phyloP scores from a whole-genome alignment of 73 alveolate species.

The Halteria grandinella region DNA sequence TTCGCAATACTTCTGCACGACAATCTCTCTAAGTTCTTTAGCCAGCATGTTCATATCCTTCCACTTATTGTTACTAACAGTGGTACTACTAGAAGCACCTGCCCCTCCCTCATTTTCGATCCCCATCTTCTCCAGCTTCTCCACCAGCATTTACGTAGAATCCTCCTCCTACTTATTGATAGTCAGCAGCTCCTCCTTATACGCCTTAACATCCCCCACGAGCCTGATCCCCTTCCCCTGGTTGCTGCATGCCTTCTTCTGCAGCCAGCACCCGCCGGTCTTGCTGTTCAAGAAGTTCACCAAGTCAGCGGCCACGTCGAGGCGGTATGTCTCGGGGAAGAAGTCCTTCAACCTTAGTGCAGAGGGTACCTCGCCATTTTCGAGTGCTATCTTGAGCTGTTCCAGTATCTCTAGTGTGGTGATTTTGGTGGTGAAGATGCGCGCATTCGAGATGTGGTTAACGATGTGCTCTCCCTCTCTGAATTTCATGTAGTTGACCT shows the following conservation, averaged over 20 bases:
- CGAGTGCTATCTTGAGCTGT: conserved; percentile 38
- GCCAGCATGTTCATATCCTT: conserved; percentile 57
- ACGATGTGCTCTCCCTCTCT: conserved; percentile 69
- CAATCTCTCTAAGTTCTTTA: conserved; percentile 50
- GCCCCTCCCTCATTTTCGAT: too few relatives aligned
- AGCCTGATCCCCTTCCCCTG: conserved; percentile 79
- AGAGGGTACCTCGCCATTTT: conserved; percentile 48
- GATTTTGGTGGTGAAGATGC: conserved; percentile 65
- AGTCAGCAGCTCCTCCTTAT: conserved; percentile 58
- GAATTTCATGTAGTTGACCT: conserved; percentile 51
- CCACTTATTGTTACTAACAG: too few relatives aligned
- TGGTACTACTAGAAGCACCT: too few relatives aligned
- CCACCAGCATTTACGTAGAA: conserved; percentile 54
- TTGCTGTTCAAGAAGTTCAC: conserved; percentile 63
- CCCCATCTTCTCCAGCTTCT: conserved; percentile 58
- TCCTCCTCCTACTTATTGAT: conserved; percentile 41
- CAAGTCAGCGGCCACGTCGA: conserved; percentile 70
- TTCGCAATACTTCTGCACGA: conserved; percentile 85
- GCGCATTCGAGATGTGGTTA: conserved; percentile 78
- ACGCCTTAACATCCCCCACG: conserved; percentile 61
- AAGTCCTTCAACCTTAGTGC: conserved; percentile 48
- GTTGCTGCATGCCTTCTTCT: conserved; percentile 73
- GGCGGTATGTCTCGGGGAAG: conserved; percentile 80
- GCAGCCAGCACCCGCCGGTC: conserved; percentile 73
- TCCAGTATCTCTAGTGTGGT: conserved; percentile 65